Evolutionary conservation across 176 grass and related monocot genomes (phyloP), one percentile per base, ranked within the genome.

Genomic region (Themeda triandra): DNA sequence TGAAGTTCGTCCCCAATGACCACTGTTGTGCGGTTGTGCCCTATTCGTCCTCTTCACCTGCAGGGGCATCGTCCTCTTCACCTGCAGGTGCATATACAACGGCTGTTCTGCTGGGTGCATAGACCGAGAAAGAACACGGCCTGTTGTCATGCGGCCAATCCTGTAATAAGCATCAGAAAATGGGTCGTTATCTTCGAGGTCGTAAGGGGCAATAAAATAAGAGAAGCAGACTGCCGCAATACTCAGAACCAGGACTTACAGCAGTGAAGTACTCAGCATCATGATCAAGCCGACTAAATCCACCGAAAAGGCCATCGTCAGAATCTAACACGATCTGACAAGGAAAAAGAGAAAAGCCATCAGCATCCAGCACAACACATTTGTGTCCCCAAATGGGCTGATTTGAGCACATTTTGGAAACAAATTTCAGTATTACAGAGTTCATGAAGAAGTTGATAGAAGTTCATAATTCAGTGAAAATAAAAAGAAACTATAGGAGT

Each of bases 251-350:
- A 64, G 85, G 44, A 77, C 96, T 94, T 92, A 99, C 96, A 73
- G 51, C 45, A 75, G 84, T 86, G 72, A 99, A 99, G 90, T 89
- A 96, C 39, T 99, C 93, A 18, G 88, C 90, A 1, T 83, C 86
- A 66, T 96, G 96, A 94, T 96, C 91, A 53, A 99, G 89, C 42
- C 90, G 81, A 56, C 85, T 84, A 75, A 96, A 99, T 76, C 96
- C 96, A 30, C 93, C 93, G 63, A 99, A 99, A n/a, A 94, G 83
- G 13, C 79, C 84, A 87, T 92, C 90, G 32, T 99, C 96, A 45
- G 96, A 91, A 82, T 99, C 93, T 53, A 99, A 82, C 28, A 89
- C 91, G 23, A 94, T 80, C 96, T 96, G 80, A 72, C 54, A 87
- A 49, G 41, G 24, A 29, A 15, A 44, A 29, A 21, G 15, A 13